Conservation (phyloP, 2,329 filamentous ascomycete genomes). For the Penicillium sp. region DNA sequence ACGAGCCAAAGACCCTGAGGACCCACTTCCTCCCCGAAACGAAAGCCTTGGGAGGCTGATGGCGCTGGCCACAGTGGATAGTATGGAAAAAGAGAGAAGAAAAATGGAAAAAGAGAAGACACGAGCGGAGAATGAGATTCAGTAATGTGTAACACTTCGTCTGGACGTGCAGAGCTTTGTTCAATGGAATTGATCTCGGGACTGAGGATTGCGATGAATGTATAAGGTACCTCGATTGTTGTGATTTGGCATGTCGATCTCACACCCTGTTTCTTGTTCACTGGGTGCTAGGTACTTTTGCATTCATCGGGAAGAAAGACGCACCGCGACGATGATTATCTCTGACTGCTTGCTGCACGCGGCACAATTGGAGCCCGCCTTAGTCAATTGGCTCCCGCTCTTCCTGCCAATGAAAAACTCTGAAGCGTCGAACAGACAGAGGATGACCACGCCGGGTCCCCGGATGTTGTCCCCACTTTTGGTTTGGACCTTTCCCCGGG, state of each 20-base stretch:
- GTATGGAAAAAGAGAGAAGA: not conserved
- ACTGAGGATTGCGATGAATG: too few species aligned
- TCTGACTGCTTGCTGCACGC: not conserved
- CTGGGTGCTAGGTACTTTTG: not conserved
- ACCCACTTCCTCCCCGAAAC: conserved; percentile 13
- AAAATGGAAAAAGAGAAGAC: not conserved
- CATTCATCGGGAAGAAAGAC: not conserved
- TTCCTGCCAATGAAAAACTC: not conserved
- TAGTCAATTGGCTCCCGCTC: not conserved
- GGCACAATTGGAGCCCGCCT: not conserved
- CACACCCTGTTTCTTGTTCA: not conserved
- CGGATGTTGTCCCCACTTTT: not conserved
- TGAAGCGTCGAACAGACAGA: not conserved
- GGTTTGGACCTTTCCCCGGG: conserved; percentile 3
- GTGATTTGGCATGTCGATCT: conserved; percentile 2
- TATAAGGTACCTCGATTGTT: not conserved
- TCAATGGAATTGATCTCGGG: too few species aligned
- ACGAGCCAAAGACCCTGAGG: conserved; percentile 10
- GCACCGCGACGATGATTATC: not conserved
- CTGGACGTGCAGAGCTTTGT: not conserved
- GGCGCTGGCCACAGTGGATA: not conserved
- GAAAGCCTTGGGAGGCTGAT: conserved; percentile 2
- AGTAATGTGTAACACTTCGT: not conserved
- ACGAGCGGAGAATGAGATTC: not conserved
- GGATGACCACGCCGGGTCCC: not conserved